A percentile compares a stretch with the other conserved stretches of the same genome.
phyloP scores from a whole-genome alignment of 495 filamentous ascomycete species.

The Lophiotrema nucula region DNA sequence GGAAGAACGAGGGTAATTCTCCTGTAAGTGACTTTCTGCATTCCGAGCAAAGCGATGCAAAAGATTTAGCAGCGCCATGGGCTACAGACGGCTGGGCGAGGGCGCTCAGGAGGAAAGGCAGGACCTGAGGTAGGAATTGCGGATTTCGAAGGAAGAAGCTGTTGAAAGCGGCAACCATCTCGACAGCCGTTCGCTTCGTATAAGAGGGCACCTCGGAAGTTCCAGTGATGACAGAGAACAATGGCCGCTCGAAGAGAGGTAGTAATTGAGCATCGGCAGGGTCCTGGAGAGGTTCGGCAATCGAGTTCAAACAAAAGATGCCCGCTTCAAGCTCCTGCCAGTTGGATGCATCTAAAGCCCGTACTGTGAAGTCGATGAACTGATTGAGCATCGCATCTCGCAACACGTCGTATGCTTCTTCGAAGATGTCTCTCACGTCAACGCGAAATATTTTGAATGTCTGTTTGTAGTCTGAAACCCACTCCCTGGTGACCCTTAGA shows the following conservation, averaged over 20 bases:
- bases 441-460: slow-evolving; percentile 76
- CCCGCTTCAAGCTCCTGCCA: slow-evolving; percentile 82
- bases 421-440: slow-evolving; percentile 78
- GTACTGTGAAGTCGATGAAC: slow-evolving; percentile 63
- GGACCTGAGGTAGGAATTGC: slow-evolving; percentile 66
- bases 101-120: slow-evolving; percentile 80
- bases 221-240: slow-evolving; percentile 59
- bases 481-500: slow-evolving; percentile 39
- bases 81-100: slow-evolving; percentile 66
- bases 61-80: slow-evolving; percentile 73
- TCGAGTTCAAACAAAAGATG: slow-evolving; percentile 71
- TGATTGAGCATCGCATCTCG: slow-evolving; percentile 66
- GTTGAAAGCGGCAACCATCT: slow-evolving; percentile 73
- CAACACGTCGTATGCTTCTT: slow-evolving; percentile 69
- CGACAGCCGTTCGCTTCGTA: slow-evolving; percentile 75
- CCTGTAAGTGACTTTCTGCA: slow-evolving; percentile 69
- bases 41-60: slow-evolving; percentile 73
- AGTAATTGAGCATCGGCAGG: slow-evolving; percentile 65
- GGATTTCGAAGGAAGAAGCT: slow-evolving; percentile 76
- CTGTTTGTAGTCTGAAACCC: slow-evolving; percentile 68
- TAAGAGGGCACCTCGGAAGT: slow-evolving; percentile 50
- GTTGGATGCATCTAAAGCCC: slow-evolving; percentile 55
- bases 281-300: slow-evolving; percentile 57
- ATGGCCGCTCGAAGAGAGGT: slow-evolving; percentile 62
- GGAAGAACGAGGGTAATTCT: slow-evolving; percentile 73